A percentile compares a stretch with the other conserved stretches of the same genome.
Evolutionary conservation across 345 rosid genomes (phyloP).

Genomic region (Cardiospermum halicacabum): DNA sequence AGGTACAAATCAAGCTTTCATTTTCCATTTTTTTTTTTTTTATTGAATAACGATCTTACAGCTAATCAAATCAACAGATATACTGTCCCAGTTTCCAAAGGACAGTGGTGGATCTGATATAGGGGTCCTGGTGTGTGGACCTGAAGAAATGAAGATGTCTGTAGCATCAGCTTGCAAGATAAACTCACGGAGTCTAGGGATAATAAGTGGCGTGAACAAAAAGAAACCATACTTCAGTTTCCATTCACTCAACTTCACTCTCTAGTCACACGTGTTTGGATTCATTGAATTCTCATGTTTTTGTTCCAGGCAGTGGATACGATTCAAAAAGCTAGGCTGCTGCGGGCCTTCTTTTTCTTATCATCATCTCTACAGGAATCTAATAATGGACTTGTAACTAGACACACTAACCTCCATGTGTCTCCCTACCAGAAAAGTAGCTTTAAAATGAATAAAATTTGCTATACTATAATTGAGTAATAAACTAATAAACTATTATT

Average conservation of each 20-base stretch:
- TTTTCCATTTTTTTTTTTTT: neutral
- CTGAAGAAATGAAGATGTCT: slow-evolving; percentile 58
- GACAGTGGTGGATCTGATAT: slow-evolving; percentile 41
- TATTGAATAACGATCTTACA: neutral
- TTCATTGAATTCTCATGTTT: no score
- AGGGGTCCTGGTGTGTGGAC: slow-evolving; percentile 86
- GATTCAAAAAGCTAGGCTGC: neutral
- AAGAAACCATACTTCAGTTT: slow-evolving; percentile 37
- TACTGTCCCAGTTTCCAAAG: slow-evolving; percentile 39
- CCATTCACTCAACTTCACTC: slow-evolving; percentile 58
- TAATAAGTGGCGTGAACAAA: slow-evolving; percentile 19
- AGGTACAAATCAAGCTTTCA: slow-evolving; percentile 36
- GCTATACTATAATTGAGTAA: no score
- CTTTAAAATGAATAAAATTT: no score
- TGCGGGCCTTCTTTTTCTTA: neutral
- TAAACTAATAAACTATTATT: no score
- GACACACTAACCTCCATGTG: no score
- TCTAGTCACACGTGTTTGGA: slow-evolving; percentile 19
- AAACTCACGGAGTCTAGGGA: slow-evolving; percentile 22
- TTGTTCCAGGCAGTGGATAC: no score
- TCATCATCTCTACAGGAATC: neutral
- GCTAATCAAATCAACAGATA: slow-evolving; percentile 32
- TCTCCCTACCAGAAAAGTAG: no score
- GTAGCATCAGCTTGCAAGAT: slow-evolving; percentile 50
- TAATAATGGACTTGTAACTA: no score